Conservation (phyloP, 83 land plant species). For the Picea mariana region DNA sequence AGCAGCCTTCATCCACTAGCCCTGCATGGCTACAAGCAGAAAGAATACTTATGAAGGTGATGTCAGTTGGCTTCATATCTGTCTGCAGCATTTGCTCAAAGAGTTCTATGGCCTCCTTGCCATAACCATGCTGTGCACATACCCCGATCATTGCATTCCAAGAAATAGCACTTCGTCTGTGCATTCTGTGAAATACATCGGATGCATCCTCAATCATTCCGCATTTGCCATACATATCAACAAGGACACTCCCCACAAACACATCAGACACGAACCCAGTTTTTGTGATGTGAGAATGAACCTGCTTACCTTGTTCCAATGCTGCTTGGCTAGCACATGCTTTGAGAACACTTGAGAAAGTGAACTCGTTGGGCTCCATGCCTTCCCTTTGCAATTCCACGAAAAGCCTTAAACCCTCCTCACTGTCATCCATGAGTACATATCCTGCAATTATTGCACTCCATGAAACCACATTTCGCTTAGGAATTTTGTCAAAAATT, state of each 20-base stretch:
- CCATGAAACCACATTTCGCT: slow-evolving; percentile 28
- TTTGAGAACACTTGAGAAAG: neutral
- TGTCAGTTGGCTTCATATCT: no score
- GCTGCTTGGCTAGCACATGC: neutral
- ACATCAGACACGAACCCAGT: neutral
- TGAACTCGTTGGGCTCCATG: neutral
- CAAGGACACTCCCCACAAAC: neutral
- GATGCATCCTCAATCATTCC: neutral
- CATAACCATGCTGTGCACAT: no score
- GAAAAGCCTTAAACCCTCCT: slow-evolving; percentile 38
- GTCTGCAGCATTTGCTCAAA: no score
- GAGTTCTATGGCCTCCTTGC: no score
- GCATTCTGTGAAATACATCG: neutral
- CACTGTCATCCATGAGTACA: slow-evolving; percentile 31
- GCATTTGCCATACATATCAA: neutral
- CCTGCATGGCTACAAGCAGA: no score
- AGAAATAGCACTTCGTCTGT: no score
- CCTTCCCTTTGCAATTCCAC: slow-evolving; percentile 11
- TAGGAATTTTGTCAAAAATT: slow-evolving; percentile 23
- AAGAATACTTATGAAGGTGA: no score
- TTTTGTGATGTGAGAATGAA: neutral
- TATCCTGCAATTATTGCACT: slow-evolving; percentile 36
- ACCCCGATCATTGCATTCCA: no score
- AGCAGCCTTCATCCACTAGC: no score
- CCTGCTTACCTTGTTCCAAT: neutral